These are phyloP conservation scores for Colletotrichum euphorbiae DNA, from an alignment of 2,329 filamentous ascomycete genomes.

Conservation along the genomic window DNA sequence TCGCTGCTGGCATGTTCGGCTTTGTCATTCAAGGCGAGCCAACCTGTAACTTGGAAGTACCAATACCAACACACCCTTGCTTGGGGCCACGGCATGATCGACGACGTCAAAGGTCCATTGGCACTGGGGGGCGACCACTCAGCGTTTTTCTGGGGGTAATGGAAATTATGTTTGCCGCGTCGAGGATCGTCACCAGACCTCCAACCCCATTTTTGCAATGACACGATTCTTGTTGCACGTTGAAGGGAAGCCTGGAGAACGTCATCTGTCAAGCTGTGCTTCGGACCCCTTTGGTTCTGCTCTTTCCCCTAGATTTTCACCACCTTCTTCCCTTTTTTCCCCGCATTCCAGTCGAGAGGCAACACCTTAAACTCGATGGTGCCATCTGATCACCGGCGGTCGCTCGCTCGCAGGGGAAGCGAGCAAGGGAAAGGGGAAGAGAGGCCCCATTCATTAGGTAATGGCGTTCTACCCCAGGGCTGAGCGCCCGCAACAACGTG, in stretches of 20 bases:
- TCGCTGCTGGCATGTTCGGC: slow-evolving; percentile 25
- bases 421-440: not conserved
- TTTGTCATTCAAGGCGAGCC: slow-evolving; percentile 1
- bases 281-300: not conserved
- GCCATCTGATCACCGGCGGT: slow-evolving; percentile 32
- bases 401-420: not conserved
- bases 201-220: slow-evolving; percentile 18
- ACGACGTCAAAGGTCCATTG: slow-evolving; percentile 33
- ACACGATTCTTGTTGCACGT: slow-evolving; percentile 26
- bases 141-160: slow-evolving; percentile 40
- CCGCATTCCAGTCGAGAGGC: slow-evolving; percentile 12
- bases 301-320: slow-evolving; percentile 6
- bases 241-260: slow-evolving; percentile 9
- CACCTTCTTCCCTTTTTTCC: slow-evolving; percentile 12
- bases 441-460: slow-evolving; percentile 29
- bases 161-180: slow-evolving; percentile 31
- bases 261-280: not conserved
- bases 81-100: slow-evolving; percentile 13
- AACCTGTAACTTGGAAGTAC: not conserved
- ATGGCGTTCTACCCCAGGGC: slow-evolving; percentile 25
- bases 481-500: slow-evolving; percentile 40
- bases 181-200: slow-evolving; percentile 34
- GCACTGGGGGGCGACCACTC: slow-evolving; percentile 27
- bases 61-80: slow-evolving; percentile 1
- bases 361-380: slow-evolving; percentile 13